phyloP scores from a whole-genome alignment of 1,284 basidiomycete species.

The Malassezia arunalokei region DNA sequence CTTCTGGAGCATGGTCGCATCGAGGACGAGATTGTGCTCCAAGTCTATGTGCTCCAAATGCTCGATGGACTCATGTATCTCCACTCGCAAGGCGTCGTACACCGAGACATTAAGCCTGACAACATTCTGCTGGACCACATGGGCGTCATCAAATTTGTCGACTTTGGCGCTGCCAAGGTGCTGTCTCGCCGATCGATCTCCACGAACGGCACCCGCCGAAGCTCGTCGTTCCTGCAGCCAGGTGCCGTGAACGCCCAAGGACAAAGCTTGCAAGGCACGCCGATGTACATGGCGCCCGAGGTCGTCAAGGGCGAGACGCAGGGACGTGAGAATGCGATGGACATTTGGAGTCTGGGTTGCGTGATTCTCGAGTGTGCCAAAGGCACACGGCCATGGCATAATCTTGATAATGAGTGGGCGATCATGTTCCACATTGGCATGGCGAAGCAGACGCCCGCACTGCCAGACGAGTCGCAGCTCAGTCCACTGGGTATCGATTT shows the following conservation, averaged over 20 bases:
- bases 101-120: slow-evolving; percentile 97
- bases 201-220: slow-evolving; percentile 29
- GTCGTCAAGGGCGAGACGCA: slow-evolving; percentile 66
- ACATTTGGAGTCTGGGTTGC: slow-evolving; percentile 94
- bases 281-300: slow-evolving; percentile 99
- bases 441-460: slow-evolving; percentile 85
- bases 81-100: slow-evolving; percentile 81
- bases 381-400: slow-evolving; percentile 93
- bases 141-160: slow-evolving; percentile 92
- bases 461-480: slow-evolving; percentile 81
- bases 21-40: slow-evolving; percentile 90
- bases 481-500: slow-evolving; percentile 84
- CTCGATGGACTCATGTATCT: slow-evolving; percentile 85
- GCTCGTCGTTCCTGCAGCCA: slow-evolving; percentile 14
- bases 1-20: slow-evolving; percentile 86
- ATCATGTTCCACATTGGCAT: slow-evolving; percentile 99
- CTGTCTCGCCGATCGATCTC: slow-evolving; percentile 64
- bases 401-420: slow-evolving; percentile 98
- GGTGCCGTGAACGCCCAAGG: slow-evolving; percentile 30
- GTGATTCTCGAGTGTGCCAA: slow-evolving; percentile 93
- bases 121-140: slow-evolving; percentile 90
- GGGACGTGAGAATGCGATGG: slow-evolving; percentile 87
- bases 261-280: slow-evolving; percentile 65
- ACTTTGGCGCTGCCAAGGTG: slow-evolving; percentile 97
- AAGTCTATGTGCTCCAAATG: slow-evolving; percentile 95